Conservation (phyloP, 306 rosid genomes). For the Glycine soja region DNA sequence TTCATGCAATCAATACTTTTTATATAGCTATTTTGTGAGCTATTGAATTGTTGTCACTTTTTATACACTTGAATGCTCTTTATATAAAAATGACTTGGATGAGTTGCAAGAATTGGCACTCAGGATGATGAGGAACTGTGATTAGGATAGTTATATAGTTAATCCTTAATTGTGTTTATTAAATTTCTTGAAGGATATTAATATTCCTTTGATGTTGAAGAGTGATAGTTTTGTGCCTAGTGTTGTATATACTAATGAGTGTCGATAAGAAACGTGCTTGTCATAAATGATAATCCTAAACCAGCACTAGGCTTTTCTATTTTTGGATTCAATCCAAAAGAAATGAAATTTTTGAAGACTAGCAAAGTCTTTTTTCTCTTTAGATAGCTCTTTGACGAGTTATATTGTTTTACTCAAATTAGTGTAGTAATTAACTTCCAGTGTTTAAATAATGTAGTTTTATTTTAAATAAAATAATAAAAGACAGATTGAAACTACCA, state of each 20-base stretch:
- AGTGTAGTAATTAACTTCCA: conserved; percentile 30
- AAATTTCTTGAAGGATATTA: conserved; percentile 31
- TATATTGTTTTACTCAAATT: conserved; percentile 25
- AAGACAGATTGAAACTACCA: no score
- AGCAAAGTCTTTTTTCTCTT: background rate
- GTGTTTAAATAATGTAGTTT: conserved; percentile 44
- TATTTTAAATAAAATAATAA: conserved; percentile 39
- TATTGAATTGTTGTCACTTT: no score
- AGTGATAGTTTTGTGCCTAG: conserved; percentile 17
- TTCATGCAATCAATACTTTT: background rate
- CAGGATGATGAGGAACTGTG: conserved; percentile 87
- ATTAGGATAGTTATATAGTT: conserved; percentile 12
- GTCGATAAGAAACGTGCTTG: conserved; percentile 23
- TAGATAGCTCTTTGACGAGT: background rate
- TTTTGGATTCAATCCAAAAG: conserved; percentile 46
- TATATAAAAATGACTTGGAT: conserved; percentile 63
- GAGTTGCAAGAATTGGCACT: conserved; percentile 93
- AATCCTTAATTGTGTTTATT: background rate
- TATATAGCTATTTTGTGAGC: no score
- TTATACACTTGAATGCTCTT: no score
- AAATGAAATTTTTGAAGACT: conserved; percentile 34
- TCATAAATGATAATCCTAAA: conserved; percentile 40
- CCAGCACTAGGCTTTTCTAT: conserved; percentile 45
- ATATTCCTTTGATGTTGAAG: conserved; percentile 16
- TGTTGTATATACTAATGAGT: conserved; percentile 57